Base-by-base conservation (phyloP, 2,329 filamentous ascomycete species). In the Meredithiella fracta region DNA sequence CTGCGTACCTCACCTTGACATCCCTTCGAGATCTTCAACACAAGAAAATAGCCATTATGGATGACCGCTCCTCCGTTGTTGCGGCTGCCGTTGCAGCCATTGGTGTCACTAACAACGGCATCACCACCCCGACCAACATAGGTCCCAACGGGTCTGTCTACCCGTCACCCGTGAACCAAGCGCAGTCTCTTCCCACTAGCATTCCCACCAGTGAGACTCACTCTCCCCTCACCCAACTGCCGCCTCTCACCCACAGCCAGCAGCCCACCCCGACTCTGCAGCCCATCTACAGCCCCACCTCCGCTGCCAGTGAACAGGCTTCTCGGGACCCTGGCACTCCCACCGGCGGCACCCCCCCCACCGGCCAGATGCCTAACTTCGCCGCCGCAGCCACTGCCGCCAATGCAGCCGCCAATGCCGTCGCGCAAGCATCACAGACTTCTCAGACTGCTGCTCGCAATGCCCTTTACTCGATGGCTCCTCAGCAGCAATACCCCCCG, bases 401-500 rank as follows among this genome's bases (percentile, higher is more conserved):
- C 23, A 47, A 51, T 20, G 56, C 56, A 7, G 57, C 54, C 23
- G 55, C 55, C 22, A 42, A 25, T 25, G 40, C 51, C 25, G 55
- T 57, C 26, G 55, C 51, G 50, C 52, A 54, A 37, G 47, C 52
- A 7, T 49, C 56, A 61, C 71, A 73, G 59, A 67, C 70, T 38
- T 70, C 71, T 26, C 72, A 77, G 61, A 70, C 70, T 55, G 68
- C 65, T 37, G 70, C 70, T 51, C 72, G 76, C 56, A 71, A 71
- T 58, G 72, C 71, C 56, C 68, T 75, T 20, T 76, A 76, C 63
- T 72, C 73, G 56, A 78, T 81, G 72, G 31, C 47, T 9, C 29
- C 53, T 29, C 71, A 72, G 60, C 76, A 73, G 64, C 78, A 78
- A 61, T 75, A 73, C 60, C 74, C 73, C 59, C 70, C 71, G 44